Conservation (phyloP, 225 moss, liverwort and hornwort species). For the Climacium dendroides region DNA sequence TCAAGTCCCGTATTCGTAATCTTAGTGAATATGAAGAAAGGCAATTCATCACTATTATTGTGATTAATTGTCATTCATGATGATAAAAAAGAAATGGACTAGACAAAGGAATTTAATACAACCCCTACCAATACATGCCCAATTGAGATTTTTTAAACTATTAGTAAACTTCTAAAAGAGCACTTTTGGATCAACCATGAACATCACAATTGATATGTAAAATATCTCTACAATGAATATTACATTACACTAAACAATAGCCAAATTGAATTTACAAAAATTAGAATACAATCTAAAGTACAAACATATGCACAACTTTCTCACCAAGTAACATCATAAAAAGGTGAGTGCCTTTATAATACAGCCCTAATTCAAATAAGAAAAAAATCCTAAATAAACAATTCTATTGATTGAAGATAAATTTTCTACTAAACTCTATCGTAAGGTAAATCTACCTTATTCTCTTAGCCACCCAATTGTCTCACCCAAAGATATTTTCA, state of each 20-base stretch:
- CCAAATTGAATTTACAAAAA: neutral
- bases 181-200: neutral
- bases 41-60: neutral
- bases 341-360: neutral
- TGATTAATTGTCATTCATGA: fast-evolving
- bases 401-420: no score
- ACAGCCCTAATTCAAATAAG: neutral
- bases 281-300: neutral
- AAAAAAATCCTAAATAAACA: no score
- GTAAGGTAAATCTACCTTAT: neutral
- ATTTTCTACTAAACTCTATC: neutral
- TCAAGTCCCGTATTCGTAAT: no score
- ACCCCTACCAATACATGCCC: no score
- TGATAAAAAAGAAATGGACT: neutral
- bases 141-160: neutral
- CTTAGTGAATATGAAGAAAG: neutral
- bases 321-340: neutral
- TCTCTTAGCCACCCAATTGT: neutral
- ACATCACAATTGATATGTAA: neutral
- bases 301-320: neutral
- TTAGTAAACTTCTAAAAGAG: neutral
- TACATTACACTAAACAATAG: neutral
- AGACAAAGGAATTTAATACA: neutral
- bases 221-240: neutral
- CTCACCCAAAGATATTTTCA: no score